Conservation (phyloP, 768 basidiomycete species). For the Termitomyces sp. region DNA sequence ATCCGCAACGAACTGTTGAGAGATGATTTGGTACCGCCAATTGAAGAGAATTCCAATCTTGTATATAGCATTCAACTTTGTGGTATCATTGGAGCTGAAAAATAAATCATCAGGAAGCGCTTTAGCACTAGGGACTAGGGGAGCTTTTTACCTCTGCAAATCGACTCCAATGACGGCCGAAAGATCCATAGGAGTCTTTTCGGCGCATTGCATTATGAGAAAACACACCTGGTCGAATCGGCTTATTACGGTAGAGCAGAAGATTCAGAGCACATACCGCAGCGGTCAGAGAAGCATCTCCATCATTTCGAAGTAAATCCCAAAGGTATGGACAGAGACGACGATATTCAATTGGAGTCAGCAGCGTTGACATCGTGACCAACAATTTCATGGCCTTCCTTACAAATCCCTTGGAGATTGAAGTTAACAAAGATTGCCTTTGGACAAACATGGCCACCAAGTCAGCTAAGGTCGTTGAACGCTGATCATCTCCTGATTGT, state of each 20-base stretch:
- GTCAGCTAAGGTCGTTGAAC: constrained; percentile 20
- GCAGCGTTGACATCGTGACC: constrained; percentile 53
- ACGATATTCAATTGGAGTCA: constrained; percentile 45
- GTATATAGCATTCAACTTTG: constrained; percentile 47
- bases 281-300: constrained; percentile 37
- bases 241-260: neutral
- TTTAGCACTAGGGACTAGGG: neutral
- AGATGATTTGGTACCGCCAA: constrained; percentile 66
- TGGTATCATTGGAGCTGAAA: constrained; percentile 42
- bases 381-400: constrained; percentile 53
- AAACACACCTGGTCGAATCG: constrained; percentile 45
- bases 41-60: constrained; percentile 54
- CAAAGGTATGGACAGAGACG: constrained; percentile 53
- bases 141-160: constrained; percentile 41
- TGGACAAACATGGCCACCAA: constrained; percentile 30
- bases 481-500: constrained; percentile 11
- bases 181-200: constrained; percentile 49
- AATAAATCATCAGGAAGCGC: neutral
- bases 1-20: constrained; percentile 57
- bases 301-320: constrained; percentile 43
- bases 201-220: constrained; percentile 68
- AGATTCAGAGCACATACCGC: constrained; percentile 36
- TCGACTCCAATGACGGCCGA: constrained; percentile 48
- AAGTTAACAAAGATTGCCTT: constrained; percentile 34
- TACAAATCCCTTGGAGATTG: constrained; percentile 39